phyloP scores from a whole-genome alignment of 108 stramenopile species.

The Pinguiococcus pyrenoidosus region DNA sequence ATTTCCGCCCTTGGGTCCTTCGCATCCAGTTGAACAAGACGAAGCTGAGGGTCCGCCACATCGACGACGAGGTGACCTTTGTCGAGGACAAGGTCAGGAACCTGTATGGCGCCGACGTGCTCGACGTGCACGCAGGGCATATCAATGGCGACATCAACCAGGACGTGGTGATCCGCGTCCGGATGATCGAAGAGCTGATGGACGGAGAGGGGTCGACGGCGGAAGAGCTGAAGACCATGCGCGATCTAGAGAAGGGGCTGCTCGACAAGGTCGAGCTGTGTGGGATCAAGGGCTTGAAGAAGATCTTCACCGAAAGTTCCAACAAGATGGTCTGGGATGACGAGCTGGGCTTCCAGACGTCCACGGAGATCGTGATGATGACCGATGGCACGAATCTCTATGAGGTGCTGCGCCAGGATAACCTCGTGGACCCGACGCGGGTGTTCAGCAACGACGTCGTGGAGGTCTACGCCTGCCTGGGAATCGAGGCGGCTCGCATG shows the following conservation, averaged over 20 bases:
- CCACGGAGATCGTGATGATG: slow-evolving; percentile 84
- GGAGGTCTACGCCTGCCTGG: slow-evolving; percentile 83
- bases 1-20: slow-evolving; percentile 91
- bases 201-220: too few relatives aligned
- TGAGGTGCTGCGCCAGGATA: slow-evolving; percentile 43
- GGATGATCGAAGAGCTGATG: neutral
- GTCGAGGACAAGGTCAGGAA: slow-evolving; percentile 76
- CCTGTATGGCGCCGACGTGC: slow-evolving; percentile 72
- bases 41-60: slow-evolving; percentile 14
- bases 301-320: too few relatives aligned
- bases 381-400: slow-evolving; percentile 93
- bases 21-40: slow-evolving; percentile 83
- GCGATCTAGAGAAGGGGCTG: slow-evolving; percentile 82
- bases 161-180: neutral
- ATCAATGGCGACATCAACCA: neutral
- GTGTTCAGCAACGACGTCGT: slow-evolving; percentile 88
- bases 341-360: slow-evolving; percentile 50
- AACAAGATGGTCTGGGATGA: slow-evolving; percentile 69
- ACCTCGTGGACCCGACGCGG: slow-evolving; percentile 66
- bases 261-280: slow-evolving; percentile 68
- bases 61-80: slow-evolving; percentile 11
- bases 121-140: neutral
- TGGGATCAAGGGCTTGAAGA: slow-evolving; percentile 79
- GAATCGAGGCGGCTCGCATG: slow-evolving; percentile 88
- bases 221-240: too few relatives aligned